phyloP scores from a whole-genome alignment of 306 rosid species.

The Acacia crassicarpa region DNA sequence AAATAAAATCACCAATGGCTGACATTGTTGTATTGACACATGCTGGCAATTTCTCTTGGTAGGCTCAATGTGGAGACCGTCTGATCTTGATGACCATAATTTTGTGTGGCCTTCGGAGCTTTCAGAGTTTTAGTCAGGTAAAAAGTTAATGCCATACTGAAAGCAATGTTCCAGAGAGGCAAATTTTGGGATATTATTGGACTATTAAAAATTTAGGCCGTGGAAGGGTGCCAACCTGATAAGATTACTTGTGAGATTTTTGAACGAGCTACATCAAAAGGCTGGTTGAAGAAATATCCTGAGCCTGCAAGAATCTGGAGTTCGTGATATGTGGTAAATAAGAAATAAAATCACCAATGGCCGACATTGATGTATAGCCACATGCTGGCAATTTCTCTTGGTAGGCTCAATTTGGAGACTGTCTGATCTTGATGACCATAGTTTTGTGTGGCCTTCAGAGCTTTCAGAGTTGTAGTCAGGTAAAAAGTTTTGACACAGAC shows the following conservation, averaged over 20 bases:
- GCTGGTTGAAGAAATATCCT: conserved; percentile 29
- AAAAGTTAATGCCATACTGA: conserved; percentile 23
- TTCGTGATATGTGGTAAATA: conserved; percentile 1
- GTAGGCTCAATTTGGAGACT: background rate
- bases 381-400: background rate
- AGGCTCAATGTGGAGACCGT: background rate
- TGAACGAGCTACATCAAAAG: conserved; percentile 14
- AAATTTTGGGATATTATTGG: conserved; percentile 16
- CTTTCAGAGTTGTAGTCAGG: background rate
- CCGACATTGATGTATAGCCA: background rate
- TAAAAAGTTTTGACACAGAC: background rate
- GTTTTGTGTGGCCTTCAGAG: background rate
- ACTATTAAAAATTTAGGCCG: conserved; percentile 28
- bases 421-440: background rate
- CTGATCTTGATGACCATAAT: background rate
- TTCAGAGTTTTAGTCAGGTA: background rate
- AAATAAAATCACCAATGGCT: conserved; percentile 1
- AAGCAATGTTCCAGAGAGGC: conserved; percentile 27
- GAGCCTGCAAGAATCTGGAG: conserved; percentile 15
- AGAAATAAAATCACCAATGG: background rate
- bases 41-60: background rate
- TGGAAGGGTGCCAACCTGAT: conserved; percentile 35
- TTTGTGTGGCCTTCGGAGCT: background rate
- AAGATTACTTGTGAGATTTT: conserved; percentile 29
- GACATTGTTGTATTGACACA: background rate